These are phyloP conservation scores for Fusarium sterilihyphosum DNA, from an alignment of 2,329 filamentous ascomycete genomes.

Conservation along the genomic window DNA sequence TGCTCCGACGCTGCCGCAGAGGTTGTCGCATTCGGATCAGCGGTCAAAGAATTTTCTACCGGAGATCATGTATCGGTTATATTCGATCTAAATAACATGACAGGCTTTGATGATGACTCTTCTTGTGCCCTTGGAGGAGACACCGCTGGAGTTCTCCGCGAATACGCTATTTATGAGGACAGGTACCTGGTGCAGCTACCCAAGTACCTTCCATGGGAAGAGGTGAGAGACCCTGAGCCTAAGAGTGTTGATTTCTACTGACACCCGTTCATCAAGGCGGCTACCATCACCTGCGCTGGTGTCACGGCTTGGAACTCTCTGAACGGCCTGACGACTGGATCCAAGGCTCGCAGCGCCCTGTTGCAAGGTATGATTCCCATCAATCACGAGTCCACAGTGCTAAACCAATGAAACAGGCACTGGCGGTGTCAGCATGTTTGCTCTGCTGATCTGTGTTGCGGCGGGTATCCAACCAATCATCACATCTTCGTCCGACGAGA, in stretches of 20 bases:
- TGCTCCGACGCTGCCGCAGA: background rate
- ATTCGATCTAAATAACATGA: background rate
- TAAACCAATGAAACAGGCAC: background rate
- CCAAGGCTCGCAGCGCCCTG: background rate
- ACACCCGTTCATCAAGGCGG: background rate
- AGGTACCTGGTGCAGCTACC: background rate
- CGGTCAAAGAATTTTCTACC: accelerated
- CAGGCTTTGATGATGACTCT: accelerated
- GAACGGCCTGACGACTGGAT: background rate
- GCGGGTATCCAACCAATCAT: background rate
- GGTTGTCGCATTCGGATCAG: background rate
- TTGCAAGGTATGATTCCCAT: accelerated
- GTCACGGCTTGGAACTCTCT: background rate
- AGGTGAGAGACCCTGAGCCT: accelerated
- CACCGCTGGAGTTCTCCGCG: background rate
- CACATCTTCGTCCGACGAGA: background rate
- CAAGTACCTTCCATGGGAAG: background rate
- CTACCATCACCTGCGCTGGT: background rate
- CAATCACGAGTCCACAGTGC: accelerated
- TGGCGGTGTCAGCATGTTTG: background rate
- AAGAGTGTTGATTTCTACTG: accelerated
- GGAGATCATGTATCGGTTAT: background rate
- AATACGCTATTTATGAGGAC: background rate
- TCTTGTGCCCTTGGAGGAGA: background rate
- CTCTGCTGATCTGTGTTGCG: background rate